phyloP scores from a whole-genome alignment of 176 grass and related monocot genomes.

The Oryza coarctata region DNA sequence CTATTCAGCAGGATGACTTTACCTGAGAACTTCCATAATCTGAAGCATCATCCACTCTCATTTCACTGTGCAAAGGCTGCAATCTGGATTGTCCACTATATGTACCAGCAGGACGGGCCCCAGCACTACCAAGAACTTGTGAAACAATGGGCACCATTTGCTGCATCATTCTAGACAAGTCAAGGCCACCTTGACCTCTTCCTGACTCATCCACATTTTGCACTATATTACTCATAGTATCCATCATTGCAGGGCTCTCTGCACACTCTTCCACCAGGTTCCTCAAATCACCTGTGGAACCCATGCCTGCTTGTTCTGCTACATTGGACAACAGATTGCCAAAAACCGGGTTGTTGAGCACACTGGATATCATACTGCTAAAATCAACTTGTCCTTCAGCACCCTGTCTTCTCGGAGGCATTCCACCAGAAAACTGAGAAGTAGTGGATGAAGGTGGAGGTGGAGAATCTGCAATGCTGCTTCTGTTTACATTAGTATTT shows the following conservation, averaged over 20 bases:
- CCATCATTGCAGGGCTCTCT: constrained; percentile 57
- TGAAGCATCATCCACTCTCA: neutral
- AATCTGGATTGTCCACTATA: constrained; percentile 34
- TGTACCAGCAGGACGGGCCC: constrained; percentile 20
- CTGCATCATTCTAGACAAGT: constrained; percentile 87
- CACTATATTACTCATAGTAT: constrained; percentile 65
- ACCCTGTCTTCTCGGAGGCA: constrained; percentile 39
- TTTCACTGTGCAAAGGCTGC: constrained; percentile 15
- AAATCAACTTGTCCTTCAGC: constrained; percentile 52
- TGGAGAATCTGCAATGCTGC: neutral
- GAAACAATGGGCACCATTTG: constrained; percentile 93
- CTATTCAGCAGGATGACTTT: neutral
- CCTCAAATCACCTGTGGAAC: constrained; percentile 56
- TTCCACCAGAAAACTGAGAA: constrained; percentile 22
- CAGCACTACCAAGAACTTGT: constrained; percentile 63
- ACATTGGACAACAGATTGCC: constrained; percentile 65
- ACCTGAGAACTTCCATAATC: constrained; percentile 43
- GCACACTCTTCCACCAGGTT: constrained; percentile 75
- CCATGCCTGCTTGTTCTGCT: constrained; percentile 57
- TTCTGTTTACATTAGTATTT: constrained; percentile 26
- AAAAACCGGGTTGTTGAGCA: constrained; percentile 64
- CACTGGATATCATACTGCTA: constrained; percentile 67
- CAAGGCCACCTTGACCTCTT: constrained; percentile 57
- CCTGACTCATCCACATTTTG: constrained; percentile 66
- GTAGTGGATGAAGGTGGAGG: constrained; percentile 29